Evolutionary conservation across 352 stramenopile species (phyloP), one percentile per base, ranked within the genome.

Genomic region (Pythium guiyangense): DNA sequence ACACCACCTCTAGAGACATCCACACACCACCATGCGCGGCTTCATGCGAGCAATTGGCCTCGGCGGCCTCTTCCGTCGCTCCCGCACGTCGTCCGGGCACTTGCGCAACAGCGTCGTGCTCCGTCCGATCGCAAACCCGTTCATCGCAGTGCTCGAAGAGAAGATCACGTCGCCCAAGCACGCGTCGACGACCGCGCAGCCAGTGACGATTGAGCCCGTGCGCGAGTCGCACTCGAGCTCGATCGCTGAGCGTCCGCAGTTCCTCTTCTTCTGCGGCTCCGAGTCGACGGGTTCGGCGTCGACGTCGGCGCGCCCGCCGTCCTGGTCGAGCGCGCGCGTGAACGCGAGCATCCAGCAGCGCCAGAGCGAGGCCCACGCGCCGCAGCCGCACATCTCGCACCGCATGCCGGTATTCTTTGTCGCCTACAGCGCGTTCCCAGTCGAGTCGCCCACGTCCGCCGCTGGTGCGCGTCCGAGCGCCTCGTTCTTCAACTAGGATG

Each of bases 231-330:
- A 58, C 25, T 62, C 39, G 43, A 86, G 77, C 64, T 77, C 73
- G n/a, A 49, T 65, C 44, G 45, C 50, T 39, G 80, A 88, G 57
- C 70, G 64, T 2, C 76, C 69, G 45, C 77, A 87, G 65, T 87
- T 90, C 64, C 73, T 88, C 60, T 86, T 90, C 70, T 90, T 90
- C 65, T 88, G 77, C 40, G 80, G 80, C 42, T 77, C 66, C n/a
- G 80, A 90, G 45, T 71, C 64, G 22, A 62, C 60, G 22, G 44
- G 37, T 6, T 37, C 61, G 14, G 26, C 63, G 15, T 52, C 35
- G 14, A 20, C 63, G 15, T 52, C 35, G 31, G 34, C 61, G 35
- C 46, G 49, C 40, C 52, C 52, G 25, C 44, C 55, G 31, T 59
- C 54, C 27, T 44, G 34, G 26, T 40, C 35, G 12, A 59, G 34